A percentile compares a stretch with the other conserved stretches of the same genome.
phyloP scores from a whole-genome alignment of 83 land plant genomes.

The Thuja plicata region DNA sequence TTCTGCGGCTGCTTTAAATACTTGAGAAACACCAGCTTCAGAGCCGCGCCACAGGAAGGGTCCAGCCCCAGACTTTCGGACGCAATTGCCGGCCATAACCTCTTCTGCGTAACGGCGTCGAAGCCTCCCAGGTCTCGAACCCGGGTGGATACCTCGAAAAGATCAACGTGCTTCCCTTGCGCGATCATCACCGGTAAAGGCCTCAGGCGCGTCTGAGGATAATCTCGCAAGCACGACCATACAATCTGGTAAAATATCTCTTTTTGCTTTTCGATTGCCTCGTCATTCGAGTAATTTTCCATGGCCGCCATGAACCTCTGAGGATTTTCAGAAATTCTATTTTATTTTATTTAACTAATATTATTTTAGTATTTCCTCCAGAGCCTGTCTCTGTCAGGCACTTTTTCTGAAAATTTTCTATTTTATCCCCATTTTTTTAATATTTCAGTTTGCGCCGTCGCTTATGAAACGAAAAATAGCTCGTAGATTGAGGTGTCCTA shows the following conservation, averaged over 20 bases:
- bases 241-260: constrained; percentile 1
- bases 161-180: constrained; percentile 34
- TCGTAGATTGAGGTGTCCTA: too few species aligned
- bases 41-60: not conserved
- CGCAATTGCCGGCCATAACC: constrained; percentile 35
- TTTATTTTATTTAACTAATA: too few species aligned
- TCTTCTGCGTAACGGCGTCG: constrained; percentile 20
- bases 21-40: constrained; percentile 34
- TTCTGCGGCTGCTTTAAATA: constrained; percentile 33
- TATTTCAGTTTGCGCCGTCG: too few species aligned
- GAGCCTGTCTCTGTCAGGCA: too few species aligned
- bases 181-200: constrained; percentile 31
- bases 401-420: too few species aligned
- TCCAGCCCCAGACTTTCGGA: constrained; percentile 24
- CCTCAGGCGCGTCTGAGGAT: constrained; percentile 4
- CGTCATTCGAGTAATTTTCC: not conserved
- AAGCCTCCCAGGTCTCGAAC: constrained; percentile 43
- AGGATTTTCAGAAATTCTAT: not conserved
- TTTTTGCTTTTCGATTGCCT: not conserved
- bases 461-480: too few species aligned
- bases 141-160: constrained; percentile 27
- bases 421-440: too few species aligned
- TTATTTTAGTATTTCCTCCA: too few species aligned
- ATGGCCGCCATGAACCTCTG: not conserved
- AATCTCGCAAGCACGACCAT: not conserved